Conservation (phyloP, 176 grass and related monocot species). For the Avena sativa region DNA sequence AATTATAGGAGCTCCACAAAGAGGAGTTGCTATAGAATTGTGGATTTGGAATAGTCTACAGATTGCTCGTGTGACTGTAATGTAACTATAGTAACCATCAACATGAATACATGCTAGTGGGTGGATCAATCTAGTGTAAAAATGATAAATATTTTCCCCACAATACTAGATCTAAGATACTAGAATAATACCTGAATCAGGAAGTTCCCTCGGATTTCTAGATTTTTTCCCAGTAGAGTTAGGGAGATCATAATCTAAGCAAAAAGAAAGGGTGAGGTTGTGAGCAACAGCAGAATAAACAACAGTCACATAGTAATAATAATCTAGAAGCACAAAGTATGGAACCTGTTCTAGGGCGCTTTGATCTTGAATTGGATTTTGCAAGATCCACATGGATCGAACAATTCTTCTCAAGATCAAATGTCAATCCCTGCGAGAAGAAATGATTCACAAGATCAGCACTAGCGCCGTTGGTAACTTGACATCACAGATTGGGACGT, state of each 20-base stretch:
- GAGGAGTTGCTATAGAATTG: constrained; percentile 7
- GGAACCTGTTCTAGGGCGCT: constrained; percentile 81
- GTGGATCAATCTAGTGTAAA: background rate
- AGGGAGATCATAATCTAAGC: constrained; percentile 49
- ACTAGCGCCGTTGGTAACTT: background rate
- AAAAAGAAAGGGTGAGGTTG: background rate
- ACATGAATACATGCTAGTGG: background rate
- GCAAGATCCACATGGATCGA: constrained; percentile 89
- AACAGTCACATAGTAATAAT: background rate
- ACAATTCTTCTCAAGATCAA: constrained; percentile 93
- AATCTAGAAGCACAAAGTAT: background rate
- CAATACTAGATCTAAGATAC: background rate
- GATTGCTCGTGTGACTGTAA: constrained; percentile 13
- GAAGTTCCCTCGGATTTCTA: constrained; percentile 67
- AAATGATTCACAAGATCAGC: constrained; percentile 1
- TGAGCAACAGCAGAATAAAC: constrained; percentile 8
- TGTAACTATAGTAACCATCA: background rate
- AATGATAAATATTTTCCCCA: background rate
- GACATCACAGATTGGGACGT: background rate
- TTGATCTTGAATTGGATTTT: constrained; percentile 88
- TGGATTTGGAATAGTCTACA: constrained; percentile 15
- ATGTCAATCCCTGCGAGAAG: constrained; percentile 69
- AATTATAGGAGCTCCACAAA: background rate
- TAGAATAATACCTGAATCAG: constrained; percentile 68
- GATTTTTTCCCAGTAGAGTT: constrained; percentile 60